Base-by-base conservation (phyloP, 2,329 filamentous ascomycete genomes). In the Seiridium unicorne region DNA sequence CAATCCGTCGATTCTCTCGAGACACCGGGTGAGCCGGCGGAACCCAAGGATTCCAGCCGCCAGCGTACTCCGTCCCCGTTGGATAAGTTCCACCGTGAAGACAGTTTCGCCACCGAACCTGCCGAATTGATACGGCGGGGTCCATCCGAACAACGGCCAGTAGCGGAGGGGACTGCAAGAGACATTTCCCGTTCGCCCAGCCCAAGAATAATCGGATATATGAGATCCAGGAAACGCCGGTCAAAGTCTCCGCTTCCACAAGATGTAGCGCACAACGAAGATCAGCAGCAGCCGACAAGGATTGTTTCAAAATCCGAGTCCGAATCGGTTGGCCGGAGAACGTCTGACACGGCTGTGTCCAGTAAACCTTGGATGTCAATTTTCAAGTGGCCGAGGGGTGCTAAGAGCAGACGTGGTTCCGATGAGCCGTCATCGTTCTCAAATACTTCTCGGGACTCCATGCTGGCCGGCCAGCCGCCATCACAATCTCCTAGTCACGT, bases 381-480 rank as follows among this genome's bases (percentile, higher is more conserved):
- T 42, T 92, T 97, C 75, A 86, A 85, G 68, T 89, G 89, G 73
- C 85, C 85, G 35, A 55, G 49, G 9, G 26, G 26, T 31, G 82
- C 79, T 76, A 79, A 84, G 80, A 81, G 79, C 73, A 79, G 84
- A 77, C 74, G 86, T 74, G 70, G 78, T 70, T 75, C 83, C 71
- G 82, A 73, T 2, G 49, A 35, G 4, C 84, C 89, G 3, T 90
- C 91, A 0, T 93, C 93, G n/a, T 95, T 96, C 71, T 93, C 92
- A 4, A 97, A 97, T 69, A 91, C 92, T 0, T 97, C 93, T 1
- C 85, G 93, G 64, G 93, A 97, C 69, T 96, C 93, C 13, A 94
- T 97, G 81, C 63, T 61, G 38, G 68, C 64, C 79, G 87, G 60
- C 74, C 75, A 72, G 60, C 73, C 70, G 47, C 70, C 65, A 46